Evolutionary conservation across 371 early-diverging fungal genomes (phyloP).

Genomic region (Syncephalastrum racemosum): DNA sequence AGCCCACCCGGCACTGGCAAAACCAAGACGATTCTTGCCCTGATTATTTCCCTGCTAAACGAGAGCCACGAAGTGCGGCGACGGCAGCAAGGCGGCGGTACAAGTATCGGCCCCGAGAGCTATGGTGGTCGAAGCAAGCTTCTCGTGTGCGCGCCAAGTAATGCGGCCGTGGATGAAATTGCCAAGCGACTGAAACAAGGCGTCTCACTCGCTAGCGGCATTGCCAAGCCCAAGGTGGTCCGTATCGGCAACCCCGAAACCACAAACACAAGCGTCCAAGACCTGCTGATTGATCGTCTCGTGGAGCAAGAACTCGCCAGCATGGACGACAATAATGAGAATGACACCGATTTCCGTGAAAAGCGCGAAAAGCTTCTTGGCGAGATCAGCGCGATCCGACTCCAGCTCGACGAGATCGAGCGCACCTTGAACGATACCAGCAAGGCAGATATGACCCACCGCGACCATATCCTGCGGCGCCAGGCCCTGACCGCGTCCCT

Average conservation of each 20-base stretch:
- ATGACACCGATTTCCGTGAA: constrained; percentile 20
- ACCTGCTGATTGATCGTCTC: constrained; percentile 68
- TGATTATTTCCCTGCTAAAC: constrained; percentile 74
- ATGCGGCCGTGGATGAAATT: constrained; percentile 98
- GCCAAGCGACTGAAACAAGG: constrained; percentile 80
- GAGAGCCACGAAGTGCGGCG: constrained; percentile 26
- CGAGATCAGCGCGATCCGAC: constrained; percentile 40
- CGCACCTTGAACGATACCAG: constrained; percentile 36
- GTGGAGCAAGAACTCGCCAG: constrained; percentile 52
- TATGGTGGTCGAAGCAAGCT: constrained; percentile 48
- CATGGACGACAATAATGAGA: constrained; percentile 13
- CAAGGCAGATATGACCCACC: constrained; percentile 6
- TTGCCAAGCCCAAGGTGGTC: constrained; percentile 71
- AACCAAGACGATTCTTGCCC: constrained; percentile 88
- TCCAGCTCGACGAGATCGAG: constrained; percentile 55
- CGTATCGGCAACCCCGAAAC: constrained; percentile 81
- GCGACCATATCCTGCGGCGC: constrained; percentile 8
- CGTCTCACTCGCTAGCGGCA: constrained; percentile 54
- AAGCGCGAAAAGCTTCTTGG: constrained; percentile 29
- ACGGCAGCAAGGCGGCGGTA: constrained; percentile 1
- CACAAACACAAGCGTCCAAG: constrained; percentile 71
- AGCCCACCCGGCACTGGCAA: constrained; percentile 54
- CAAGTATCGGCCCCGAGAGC: not conserved
- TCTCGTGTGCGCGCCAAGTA: constrained; percentile 95
- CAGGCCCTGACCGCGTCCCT: constrained; percentile 22